Conservation (phyloP, 2,329 filamentous ascomycete genomes). For the Colletotrichum salicis region DNA sequence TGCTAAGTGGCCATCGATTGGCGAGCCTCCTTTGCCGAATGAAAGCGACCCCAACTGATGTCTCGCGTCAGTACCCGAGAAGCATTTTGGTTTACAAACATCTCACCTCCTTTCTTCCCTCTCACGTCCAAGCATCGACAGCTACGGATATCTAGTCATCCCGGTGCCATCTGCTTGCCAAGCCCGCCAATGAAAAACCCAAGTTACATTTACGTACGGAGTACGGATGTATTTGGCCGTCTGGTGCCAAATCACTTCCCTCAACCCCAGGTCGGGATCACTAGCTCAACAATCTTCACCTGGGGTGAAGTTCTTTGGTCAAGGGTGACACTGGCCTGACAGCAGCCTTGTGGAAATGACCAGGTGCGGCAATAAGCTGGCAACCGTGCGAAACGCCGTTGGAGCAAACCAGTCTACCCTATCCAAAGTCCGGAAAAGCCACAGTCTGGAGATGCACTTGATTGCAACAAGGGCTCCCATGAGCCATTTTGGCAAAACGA, state of each 20-base stretch:
- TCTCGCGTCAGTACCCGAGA: not conserved
- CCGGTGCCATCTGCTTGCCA: not conserved
- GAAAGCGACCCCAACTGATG: not conserved
- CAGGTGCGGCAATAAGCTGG: not conserved
- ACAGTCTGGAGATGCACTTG: not conserved
- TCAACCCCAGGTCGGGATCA: not conserved
- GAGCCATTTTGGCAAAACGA: not conserved
- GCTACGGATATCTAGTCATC: not conserved
- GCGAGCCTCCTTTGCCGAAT: not conserved
- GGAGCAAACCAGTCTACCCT: not conserved
- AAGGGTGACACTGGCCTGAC: not conserved
- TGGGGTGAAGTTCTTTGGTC: not conserved
- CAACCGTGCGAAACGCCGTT: not conserved
- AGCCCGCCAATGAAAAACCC: not conserved
- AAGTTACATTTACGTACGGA: not conserved
- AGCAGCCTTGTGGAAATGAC: not conserved
- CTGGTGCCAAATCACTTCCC: not conserved
- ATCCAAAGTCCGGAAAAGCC: not conserved
- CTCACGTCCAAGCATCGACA: not conserved
- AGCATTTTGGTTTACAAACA: not conserved
- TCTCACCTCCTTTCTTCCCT: not conserved
- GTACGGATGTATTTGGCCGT: not conserved
- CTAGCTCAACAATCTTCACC: not conserved
- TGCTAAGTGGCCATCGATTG: conserved; percentile 4
- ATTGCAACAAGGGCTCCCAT: not conserved